These are phyloP conservation scores for Hordeum marinum DNA, from an alignment of 176 grass and related monocot species.

Conservation along the genomic window DNA sequence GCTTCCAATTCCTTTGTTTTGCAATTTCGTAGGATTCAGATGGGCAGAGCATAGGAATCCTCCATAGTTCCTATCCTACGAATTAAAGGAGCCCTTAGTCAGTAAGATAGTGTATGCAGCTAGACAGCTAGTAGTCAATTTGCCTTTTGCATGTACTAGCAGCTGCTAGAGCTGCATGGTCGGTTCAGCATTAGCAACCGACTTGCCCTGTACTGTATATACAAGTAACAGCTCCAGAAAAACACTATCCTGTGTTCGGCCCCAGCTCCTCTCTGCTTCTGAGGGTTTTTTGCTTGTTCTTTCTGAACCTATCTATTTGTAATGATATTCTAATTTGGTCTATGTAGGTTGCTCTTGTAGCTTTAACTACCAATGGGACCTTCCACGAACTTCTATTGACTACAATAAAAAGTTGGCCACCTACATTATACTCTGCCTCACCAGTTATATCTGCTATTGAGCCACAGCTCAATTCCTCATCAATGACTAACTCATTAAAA, in stretches of 20 bases:
- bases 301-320: constrained; percentile 15
- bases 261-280: neutral
- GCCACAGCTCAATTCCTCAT: constrained; percentile 71
- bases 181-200: neutral
- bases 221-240: neutral
- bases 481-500: constrained; percentile 73
- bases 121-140: neutral
- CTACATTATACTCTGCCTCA: constrained; percentile 65
- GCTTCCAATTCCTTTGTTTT: too few species aligned
- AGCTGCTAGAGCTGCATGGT: neutral
- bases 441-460: constrained; percentile 94
- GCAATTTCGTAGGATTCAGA: too few species aligned
- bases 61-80: too few species aligned
- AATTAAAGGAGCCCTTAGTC: neutral
- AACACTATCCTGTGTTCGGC: neutral
- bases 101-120: neutral
- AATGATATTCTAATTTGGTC: constrained; percentile 35
- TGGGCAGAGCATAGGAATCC: too few species aligned
- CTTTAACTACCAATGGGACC: constrained; percentile 74
- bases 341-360: constrained; percentile 91
- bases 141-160: neutral
- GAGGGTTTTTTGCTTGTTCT: neutral
- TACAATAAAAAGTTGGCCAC: constrained; percentile 83
- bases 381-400: constrained; percentile 84
- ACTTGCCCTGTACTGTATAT: neutral